These are phyloP conservation scores for Euphrasia arctica DNA, from an alignment of 305 asterid genomes.

Conservation along the genomic window DNA sequence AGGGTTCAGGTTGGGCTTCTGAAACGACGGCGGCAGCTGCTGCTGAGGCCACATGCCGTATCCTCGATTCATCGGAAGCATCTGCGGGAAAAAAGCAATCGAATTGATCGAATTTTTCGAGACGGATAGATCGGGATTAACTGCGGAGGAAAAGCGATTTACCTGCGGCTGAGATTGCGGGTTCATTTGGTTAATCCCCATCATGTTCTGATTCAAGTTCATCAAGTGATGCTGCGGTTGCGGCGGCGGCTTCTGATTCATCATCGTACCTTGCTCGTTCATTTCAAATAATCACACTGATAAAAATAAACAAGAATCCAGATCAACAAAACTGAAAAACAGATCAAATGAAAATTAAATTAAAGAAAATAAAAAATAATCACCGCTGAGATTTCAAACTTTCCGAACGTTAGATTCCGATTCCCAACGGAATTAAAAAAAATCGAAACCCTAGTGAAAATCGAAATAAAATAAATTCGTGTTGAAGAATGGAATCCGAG, in stretches of 20 bases:
- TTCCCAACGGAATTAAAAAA: conserved; percentile 7
- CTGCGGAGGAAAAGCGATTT: conserved; percentile 3
- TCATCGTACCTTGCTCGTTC: conserved; percentile 52
- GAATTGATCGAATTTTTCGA: neutral
- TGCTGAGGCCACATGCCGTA: conserved; percentile 1
- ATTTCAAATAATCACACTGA: conserved; percentile 22
- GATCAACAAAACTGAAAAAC: neutral
- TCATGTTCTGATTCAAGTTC: conserved; percentile 35
- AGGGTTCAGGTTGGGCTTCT: neutral
- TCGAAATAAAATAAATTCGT: neutral
- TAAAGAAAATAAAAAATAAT: neutral
- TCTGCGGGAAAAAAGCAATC: neutral
- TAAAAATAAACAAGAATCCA: neutral
- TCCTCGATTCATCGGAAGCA: neutral
- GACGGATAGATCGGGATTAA: neutral
- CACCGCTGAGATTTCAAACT: conserved; percentile 1
- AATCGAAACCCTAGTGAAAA: conserved; percentile 2
- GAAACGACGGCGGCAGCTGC: neutral
- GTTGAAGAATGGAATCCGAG: neutral
- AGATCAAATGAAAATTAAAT: neutral
- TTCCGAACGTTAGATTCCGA: conserved; percentile 13
- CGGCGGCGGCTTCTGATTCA: conserved; percentile 46
- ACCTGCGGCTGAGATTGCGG: conserved; percentile 47
- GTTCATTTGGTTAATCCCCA: conserved; percentile 30
- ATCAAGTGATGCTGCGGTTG: conserved; percentile 27